phyloP scores from a whole-genome alignment of 2,329 filamentous ascomycete genomes.

The Proliferodiscus dingleyae region DNA sequence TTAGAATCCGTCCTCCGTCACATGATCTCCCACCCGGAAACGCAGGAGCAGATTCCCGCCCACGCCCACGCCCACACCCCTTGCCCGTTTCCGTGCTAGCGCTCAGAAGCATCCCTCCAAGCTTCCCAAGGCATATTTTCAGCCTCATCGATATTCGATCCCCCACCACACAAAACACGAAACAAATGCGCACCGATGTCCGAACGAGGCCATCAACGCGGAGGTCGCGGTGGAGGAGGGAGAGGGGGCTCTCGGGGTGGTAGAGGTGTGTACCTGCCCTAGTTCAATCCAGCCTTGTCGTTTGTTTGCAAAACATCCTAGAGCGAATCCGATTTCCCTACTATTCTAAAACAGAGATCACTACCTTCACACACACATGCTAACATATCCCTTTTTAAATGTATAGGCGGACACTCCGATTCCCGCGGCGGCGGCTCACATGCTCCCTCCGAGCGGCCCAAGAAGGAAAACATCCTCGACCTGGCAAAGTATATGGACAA shows the following conservation, averaged over 20 bases:
- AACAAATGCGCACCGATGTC: slow-evolving; percentile 18
- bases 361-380: background rate
- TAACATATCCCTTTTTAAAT: too few relatives aligned
- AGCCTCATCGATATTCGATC: background rate
- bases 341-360: background rate
- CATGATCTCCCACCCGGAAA: background rate
- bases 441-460: slow-evolving; percentile 66
- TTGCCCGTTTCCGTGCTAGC: background rate
- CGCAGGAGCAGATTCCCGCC: too few relatives aligned
- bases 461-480: slow-evolving; percentile 98
- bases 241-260: slow-evolving; percentile 14
- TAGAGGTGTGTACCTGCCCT: slow-evolving; percentile 12
- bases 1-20: background rate
- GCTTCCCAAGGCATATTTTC: too few relatives aligned
- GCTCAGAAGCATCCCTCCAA: too few relatives aligned
- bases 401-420: too few relatives aligned
- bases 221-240: slow-evolving; percentile 18
- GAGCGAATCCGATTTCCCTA: too few relatives aligned
- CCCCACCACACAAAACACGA: background rate
- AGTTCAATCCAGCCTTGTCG: background rate
- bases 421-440: slow-evolving; percentile 30
- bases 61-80: too few relatives aligned
- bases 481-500: slow-evolving; percentile 96
- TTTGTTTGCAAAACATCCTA: background rate
- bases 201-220: slow-evolving; percentile 25